These are phyloP conservation scores for Paraurostyla sp. DNA, from an alignment of 73 alveolate genomes.

Conservation along the genomic window DNA sequence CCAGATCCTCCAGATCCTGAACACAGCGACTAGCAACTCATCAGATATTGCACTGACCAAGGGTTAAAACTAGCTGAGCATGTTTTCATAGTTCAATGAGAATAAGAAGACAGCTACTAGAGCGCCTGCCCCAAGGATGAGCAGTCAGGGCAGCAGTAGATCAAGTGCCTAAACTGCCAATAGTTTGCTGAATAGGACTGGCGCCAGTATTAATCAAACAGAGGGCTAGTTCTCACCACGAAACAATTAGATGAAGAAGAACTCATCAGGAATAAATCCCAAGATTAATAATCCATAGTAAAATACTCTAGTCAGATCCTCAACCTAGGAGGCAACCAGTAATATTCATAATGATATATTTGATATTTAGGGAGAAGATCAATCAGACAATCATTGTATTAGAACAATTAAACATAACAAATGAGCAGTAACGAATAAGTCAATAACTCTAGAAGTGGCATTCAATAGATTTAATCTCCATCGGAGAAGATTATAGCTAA, in stretches of 20 bases:
- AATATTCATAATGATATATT: not conserved
- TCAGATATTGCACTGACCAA: not conserved
- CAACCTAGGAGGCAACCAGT: conserved; percentile 10
- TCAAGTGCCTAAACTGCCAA: conserved; percentile 1
- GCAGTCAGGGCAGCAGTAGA: conserved; percentile 38
- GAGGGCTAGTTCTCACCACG: not conserved
- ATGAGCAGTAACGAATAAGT: not conserved
- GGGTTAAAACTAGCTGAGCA: not conserved
- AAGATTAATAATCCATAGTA: not conserved
- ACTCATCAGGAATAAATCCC: not conserved
- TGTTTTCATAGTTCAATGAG: conserved; percentile 25
- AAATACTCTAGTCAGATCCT: not conserved
- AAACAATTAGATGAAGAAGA: too few relatives aligned
- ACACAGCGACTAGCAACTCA: not conserved
- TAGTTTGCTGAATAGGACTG: not conserved
- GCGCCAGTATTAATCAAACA: conserved; percentile 7
- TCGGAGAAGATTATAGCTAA: conserved; percentile 1
- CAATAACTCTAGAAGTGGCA: not conserved
- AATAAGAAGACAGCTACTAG: too few relatives aligned
- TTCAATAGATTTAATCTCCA: not conserved
- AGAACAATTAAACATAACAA: not conserved
- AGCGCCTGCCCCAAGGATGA: conserved; percentile 33
- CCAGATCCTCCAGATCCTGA: conserved; percentile 4
- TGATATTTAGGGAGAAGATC: conserved; percentile 32
- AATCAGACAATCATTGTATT: not conserved